Evolutionary conservation across 345 rosid species (phyloP), one percentile per base, ranked within the genome.

Genomic region (Eutrema japonicum): DNA sequence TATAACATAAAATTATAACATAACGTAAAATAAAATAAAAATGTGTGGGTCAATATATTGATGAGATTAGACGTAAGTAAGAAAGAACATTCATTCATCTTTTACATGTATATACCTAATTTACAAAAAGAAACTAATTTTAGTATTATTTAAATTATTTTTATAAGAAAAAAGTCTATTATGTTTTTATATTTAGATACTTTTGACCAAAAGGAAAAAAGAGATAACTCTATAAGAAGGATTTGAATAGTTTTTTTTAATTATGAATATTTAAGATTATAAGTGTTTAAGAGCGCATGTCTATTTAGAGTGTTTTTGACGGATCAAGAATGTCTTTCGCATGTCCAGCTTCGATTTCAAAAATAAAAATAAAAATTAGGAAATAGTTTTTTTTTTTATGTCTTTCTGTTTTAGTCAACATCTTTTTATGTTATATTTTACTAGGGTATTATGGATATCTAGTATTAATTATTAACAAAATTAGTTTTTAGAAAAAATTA

Each of bases 301-400:
- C 22, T 18, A 18, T 18, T 18, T 18, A 18, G 22, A 18, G 22
- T 18, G 85, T 60, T 26, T 42, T n/a, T n/a, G 9, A 46, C 49
- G 69, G 57, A 66, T 49, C 74, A 53, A 75, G 83, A 81, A 85
- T 79, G 86, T 85, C 80, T 79, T 77, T 59, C 37, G 12, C 35
- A 66, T 66, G 63, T 52, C 9, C 10, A 73, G 10, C 45, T 74
- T 66, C 48, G 5, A 26, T 55, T 55, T 7, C 42, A 27, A 10
- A 49, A 18, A 18, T 18, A 18, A 18, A 50, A 49, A 29, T 1
- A 11, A 66, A 56, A 9, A 50, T 1, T 8, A n/a, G 3, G 8
- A 3, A 46, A n/a, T 5, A 48, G 27, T 50, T 22, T 50, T 9
- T 22, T 22, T n/a, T 10, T 49, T 50, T 5, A 22, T 4, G 10